phyloP scores from a whole-genome alignment of 1,284 basidiomycete species.

The Ceratobasidium sp. region DNA sequence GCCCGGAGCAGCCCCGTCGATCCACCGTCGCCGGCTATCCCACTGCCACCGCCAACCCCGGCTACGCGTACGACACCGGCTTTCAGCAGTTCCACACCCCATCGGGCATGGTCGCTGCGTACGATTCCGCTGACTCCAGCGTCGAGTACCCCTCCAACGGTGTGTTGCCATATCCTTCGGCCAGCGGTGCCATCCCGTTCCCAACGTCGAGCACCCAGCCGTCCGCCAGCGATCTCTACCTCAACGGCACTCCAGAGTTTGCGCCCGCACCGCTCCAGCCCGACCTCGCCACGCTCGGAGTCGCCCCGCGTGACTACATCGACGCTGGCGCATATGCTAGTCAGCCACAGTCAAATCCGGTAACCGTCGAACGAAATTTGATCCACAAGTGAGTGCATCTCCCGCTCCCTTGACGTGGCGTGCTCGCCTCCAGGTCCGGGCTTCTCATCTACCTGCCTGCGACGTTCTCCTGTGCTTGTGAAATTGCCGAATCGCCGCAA shows the following conservation, averaged over 20 bases:
- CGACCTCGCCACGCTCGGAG: neutral
- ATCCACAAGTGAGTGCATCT: slow-evolving; percentile 32
- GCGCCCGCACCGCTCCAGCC: neutral
- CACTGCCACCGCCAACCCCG: neutral
- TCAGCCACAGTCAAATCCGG: neutral
- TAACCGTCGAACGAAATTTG: slow-evolving; percentile 5
- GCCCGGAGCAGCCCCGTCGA: slow-evolving; percentile 14
- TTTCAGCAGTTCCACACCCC: neutral
- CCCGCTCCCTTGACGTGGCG: slow-evolving; percentile 18
- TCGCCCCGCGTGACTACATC: slow-evolving; percentile 3
- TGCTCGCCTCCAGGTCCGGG: neutral
- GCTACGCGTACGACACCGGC: slow-evolving; percentile 1
- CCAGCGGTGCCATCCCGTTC: slow-evolving; percentile 3
- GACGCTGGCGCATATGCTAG: neutral
- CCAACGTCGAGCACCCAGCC: neutral
- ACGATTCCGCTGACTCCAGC: slow-evolving; percentile 16
- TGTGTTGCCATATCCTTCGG: slow-evolving; percentile 22
- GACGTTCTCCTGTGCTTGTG: neutral
- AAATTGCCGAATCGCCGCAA: slow-evolving; percentile 17
- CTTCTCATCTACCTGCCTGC: neutral
- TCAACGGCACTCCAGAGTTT: slow-evolving; percentile 8
- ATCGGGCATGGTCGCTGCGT: slow-evolving; percentile 18
- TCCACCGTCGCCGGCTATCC: slow-evolving; percentile 15
- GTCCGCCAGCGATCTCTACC: slow-evolving; percentile 1
- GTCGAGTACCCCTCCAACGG: slow-evolving; percentile 22